phyloP scores from a whole-genome alignment of 176 grass and related monocot genomes.

The Miscanthus lutarioriparius region DNA sequence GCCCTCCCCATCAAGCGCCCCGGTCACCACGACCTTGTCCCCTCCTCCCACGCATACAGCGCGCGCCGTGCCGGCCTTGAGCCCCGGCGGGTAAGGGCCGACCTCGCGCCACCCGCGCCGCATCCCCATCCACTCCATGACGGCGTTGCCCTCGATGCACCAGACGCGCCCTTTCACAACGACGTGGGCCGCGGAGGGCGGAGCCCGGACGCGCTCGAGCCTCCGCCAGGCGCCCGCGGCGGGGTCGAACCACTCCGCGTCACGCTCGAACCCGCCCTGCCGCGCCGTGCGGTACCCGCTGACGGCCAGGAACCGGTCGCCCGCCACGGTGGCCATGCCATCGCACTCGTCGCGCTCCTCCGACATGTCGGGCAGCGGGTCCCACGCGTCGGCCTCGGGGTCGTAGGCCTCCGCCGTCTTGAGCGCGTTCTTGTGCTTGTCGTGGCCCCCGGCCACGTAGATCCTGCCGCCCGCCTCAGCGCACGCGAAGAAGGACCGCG shows the following conservation, averaged over 20 bases:
- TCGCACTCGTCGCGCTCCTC: constrained; percentile 77
- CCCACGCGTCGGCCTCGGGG: constrained; percentile 51
- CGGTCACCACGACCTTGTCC: constrained; percentile 56
- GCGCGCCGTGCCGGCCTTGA: constrained; percentile 53
- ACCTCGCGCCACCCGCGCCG: constrained; percentile 49
- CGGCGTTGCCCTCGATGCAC: constrained; percentile 49
- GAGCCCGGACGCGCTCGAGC: constrained; percentile 38
- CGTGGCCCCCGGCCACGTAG: constrained; percentile 82
- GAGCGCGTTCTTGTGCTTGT: constrained; percentile 91
- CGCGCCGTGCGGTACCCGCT: constrained; percentile 83
- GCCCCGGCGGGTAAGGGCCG: constrained; percentile 49
- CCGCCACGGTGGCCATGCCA: constrained; percentile 58
- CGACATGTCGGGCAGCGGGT: constrained; percentile 80
- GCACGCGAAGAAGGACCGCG: constrained; percentile 72
- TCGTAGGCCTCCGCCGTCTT: constrained; percentile 83
- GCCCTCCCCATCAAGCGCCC: constrained; percentile 31
- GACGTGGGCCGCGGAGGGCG: constrained; percentile 51
- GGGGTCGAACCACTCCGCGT: constrained; percentile 72
- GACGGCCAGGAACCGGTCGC: constrained; percentile 60
- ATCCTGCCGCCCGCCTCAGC: constrained; percentile 51
- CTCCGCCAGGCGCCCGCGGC: constrained; percentile 47
- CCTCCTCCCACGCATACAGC: constrained; percentile 42
- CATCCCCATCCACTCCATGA: constrained; percentile 46
- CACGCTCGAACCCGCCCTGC: constrained; percentile 79
- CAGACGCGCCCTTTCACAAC: constrained; percentile 47